Evolutionary conservation across 2,329 filamentous ascomycete species (phyloP).

Genomic region (Aspergillus terreus): DNA sequence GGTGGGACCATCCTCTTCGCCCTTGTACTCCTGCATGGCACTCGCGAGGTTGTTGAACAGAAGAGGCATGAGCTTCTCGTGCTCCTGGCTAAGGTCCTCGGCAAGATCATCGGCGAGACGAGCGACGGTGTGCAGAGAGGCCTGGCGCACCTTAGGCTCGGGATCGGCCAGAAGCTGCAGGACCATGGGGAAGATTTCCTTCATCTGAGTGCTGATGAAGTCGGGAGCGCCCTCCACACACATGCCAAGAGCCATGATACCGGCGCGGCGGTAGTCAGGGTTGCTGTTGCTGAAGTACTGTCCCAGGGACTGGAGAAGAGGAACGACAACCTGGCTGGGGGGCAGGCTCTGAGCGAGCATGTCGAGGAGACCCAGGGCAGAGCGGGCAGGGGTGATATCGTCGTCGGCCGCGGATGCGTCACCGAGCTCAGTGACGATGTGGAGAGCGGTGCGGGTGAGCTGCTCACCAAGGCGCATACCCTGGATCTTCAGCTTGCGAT

Average conservation of each 20-base stretch:
- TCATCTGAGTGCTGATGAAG: slow-evolving; percentile 91
- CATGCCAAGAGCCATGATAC: slow-evolving; percentile 87
- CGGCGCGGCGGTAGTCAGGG: slow-evolving; percentile 79
- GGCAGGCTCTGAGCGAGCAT: slow-evolving; percentile 84
- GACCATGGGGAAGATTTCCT: slow-evolving; percentile 79
- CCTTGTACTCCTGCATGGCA: slow-evolving; percentile 65
- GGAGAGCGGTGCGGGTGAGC: slow-evolving; percentile 80
- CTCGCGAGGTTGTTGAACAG: slow-evolving; percentile 86
- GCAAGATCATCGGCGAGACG: slow-evolving; percentile 89
- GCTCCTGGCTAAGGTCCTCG: slow-evolving; percentile 82
- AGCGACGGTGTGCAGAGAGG: slow-evolving; percentile 81
- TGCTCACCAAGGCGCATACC: slow-evolving; percentile 81
- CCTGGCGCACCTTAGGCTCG: slow-evolving; percentile 80
- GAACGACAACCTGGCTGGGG: slow-evolving; percentile 89
- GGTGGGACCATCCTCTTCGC: slow-evolving; percentile 66
- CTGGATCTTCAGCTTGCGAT: slow-evolving; percentile 94
- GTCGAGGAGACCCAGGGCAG: slow-evolving; percentile 82
- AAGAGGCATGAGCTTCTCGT: slow-evolving; percentile 76
- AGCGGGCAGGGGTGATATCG: slow-evolving; percentile 78
- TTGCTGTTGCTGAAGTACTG: slow-evolving; percentile 72
- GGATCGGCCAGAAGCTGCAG: slow-evolving; percentile 77
- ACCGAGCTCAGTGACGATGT: slow-evolving; percentile 86
- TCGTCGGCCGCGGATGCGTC: slow-evolving; percentile 67
- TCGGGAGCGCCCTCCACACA: slow-evolving; percentile 95
- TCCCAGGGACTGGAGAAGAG: slow-evolving; percentile 80